These are phyloP conservation scores for Eimeria falciformis DNA, from an alignment of 169 alveolate genomes.

Conservation along the genomic window DNA sequence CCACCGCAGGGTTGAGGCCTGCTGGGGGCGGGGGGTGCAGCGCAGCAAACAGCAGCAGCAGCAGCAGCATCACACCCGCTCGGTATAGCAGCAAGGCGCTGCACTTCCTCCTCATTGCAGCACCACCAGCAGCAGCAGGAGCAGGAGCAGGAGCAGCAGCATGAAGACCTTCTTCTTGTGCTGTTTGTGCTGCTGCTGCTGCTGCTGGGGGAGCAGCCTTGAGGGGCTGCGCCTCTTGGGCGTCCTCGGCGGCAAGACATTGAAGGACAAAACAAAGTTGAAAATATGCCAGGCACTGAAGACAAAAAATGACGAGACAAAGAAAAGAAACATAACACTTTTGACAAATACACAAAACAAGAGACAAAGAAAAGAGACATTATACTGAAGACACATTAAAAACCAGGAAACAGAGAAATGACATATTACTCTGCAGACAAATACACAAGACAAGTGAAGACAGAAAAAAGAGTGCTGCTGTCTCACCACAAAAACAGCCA, in stretches of 20 bases:
- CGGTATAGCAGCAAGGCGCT: slow-evolving; percentile 11
- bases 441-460: neutral
- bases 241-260: neutral
- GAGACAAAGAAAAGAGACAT: neutral
- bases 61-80: neutral
- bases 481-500: neutral
- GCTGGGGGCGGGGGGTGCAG: slow-evolving; percentile 22
- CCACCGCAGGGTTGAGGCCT: slow-evolving; percentile 13
- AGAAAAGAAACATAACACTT: neutral
- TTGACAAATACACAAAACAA: no score
- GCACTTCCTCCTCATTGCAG: neutral
- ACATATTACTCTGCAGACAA: no score
- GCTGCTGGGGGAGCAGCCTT: no score
- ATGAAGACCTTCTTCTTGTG: no score
- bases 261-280: neutral
- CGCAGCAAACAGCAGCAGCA: slow-evolving; percentile 39
- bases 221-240: no score
- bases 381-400: neutral
- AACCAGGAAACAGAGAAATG: no score
- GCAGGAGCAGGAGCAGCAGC: no score
- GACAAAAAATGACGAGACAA: neutral
- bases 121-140: no score
- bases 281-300: neutral
- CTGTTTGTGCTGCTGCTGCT: no score
- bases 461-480: neutral